A percentile compares a stretch with the other conserved stretches of the same genome.
phyloP scores from a whole-genome alignment of 225 moss, liverwort and hornwort genomes.

The Thuidium tamariscinum region DNA sequence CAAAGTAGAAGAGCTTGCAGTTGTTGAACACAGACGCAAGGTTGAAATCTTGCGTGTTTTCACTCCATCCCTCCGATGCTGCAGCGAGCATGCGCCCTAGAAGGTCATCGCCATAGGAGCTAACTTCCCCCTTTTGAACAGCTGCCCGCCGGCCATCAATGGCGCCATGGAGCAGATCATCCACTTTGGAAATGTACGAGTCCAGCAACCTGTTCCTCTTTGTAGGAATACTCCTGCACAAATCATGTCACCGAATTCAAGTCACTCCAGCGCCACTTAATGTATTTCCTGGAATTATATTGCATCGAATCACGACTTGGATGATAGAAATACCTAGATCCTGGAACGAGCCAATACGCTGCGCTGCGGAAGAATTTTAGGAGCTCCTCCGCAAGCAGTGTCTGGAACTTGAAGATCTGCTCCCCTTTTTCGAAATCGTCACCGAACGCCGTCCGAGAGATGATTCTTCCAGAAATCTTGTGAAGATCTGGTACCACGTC shows the following conservation, averaged over 20 bases:
- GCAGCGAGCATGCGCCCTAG: not conserved
- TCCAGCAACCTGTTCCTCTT: not conserved
- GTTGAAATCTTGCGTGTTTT: not conserved
- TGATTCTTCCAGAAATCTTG: not conserved
- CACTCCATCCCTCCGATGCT: not conserved
- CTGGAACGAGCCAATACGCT: not conserved
- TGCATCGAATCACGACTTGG: not conserved
- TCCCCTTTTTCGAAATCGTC: not conserved
- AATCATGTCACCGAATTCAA: not conserved
- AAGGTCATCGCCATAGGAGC: not conserved
- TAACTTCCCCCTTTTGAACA: not conserved
- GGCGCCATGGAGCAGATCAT: not conserved
- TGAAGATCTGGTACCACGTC: not conserved
- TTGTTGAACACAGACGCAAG: not conserved
- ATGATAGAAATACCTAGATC: not conserved
- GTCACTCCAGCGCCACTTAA: not conserved
- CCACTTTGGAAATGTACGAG: not conserved
- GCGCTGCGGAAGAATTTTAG: not conserved
- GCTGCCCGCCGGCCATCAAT: not conserved
- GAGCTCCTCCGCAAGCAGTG: not conserved
- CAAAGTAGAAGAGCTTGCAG: not conserved
- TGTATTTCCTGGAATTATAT: not conserved
- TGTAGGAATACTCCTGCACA: not conserved
- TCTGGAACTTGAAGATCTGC: not conserved
- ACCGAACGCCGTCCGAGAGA: not conserved